phyloP scores from a whole-genome alignment of 2,329 filamentous ascomycete genomes.

The Trichophyton verrucosum region DNA sequence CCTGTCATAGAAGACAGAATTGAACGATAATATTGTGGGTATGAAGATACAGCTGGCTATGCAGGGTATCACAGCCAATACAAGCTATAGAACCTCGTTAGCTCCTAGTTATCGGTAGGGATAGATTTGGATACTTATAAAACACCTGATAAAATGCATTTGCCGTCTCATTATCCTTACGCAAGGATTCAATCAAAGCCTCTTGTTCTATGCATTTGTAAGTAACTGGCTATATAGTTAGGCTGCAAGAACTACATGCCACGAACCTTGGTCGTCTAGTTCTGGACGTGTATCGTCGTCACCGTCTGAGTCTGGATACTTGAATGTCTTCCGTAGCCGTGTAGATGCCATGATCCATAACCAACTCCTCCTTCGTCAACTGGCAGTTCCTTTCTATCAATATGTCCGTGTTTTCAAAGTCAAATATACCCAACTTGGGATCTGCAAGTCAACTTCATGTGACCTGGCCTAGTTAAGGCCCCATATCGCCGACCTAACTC shows the following conservation, averaged over 20 bases:
- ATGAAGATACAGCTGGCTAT: not conserved
- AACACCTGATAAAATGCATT: slow-evolving; percentile 32
- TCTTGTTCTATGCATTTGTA: slow-evolving; percentile 28
- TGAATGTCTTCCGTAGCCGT: slow-evolving; percentile 64
- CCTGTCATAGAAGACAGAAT: slow-evolving; percentile 13
- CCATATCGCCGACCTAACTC: too few relatives aligned
- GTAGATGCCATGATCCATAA: slow-evolving; percentile 29
- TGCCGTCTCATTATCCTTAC: slow-evolving; percentile 25
- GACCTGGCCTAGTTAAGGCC: too few relatives aligned
- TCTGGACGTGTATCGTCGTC: slow-evolving; percentile 46
- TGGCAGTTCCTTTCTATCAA: not conserved
- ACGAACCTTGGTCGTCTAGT: slow-evolving; percentile 61
- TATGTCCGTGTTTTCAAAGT: not conserved
- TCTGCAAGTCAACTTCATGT: too few relatives aligned
- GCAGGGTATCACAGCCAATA: slow-evolving; percentile 29
- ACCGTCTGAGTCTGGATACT: slow-evolving; percentile 54
- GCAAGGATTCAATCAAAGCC: slow-evolving; percentile 26
- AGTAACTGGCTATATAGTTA: not conserved
- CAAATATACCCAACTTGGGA: not conserved
- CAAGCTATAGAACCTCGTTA: slow-evolving; percentile 17
- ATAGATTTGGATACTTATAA: not conserved
- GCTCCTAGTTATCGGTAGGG: not conserved
- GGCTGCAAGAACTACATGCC: not conserved
- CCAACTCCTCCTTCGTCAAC: not conserved
- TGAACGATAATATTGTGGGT: slow-evolving; percentile 8